phyloP scores from a whole-genome alignment of 2,329 filamentous ascomycete species.

The Ramularia endophylla region DNA sequence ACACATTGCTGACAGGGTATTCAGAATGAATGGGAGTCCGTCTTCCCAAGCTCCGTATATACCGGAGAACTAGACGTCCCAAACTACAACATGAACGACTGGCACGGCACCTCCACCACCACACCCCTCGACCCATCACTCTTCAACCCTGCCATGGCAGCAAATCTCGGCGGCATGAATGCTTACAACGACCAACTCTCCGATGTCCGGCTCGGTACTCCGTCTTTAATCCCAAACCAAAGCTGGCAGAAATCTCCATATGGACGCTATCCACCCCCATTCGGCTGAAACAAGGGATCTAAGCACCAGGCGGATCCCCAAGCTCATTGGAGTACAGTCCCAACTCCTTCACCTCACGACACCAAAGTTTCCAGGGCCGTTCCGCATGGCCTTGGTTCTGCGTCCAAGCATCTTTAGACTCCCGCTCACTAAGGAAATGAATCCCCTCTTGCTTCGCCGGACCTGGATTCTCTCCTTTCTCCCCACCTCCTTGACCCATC shows the following conservation, averaged over 20 bases:
- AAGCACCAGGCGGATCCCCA: conserved; percentile 2
- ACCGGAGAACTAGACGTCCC: conserved; percentile 30
- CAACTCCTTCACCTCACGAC: conserved; percentile 35
- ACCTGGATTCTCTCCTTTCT: conserved; percentile 33
- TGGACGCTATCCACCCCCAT: no score
- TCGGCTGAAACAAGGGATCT: no score
- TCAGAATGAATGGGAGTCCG: conserved; percentile 43
- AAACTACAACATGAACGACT: conserved; percentile 30
- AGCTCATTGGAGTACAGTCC: conserved; percentile 37
- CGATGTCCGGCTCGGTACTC: not conserved
- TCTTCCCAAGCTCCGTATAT: conserved; percentile 36
- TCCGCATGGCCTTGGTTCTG: conserved; percentile 28
- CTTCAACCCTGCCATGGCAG: not conserved
- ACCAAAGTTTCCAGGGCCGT: conserved; percentile 41
- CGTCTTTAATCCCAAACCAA: not conserved
- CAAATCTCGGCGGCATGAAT: not conserved
- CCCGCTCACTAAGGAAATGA: conserved; percentile 37
- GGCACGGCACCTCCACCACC: conserved; percentile 18
- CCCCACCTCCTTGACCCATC: conserved; percentile 34
- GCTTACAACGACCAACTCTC: not conserved
- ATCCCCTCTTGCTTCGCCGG: conserved; percentile 38
- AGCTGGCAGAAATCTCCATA: not conserved
- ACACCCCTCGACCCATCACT: not conserved
- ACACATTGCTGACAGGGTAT: conserved; percentile 6
- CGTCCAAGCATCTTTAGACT: conserved; percentile 38